Conservation (phyloP, 805 yeast species). For the Kluyveromyces dobzhanskii region DNA sequence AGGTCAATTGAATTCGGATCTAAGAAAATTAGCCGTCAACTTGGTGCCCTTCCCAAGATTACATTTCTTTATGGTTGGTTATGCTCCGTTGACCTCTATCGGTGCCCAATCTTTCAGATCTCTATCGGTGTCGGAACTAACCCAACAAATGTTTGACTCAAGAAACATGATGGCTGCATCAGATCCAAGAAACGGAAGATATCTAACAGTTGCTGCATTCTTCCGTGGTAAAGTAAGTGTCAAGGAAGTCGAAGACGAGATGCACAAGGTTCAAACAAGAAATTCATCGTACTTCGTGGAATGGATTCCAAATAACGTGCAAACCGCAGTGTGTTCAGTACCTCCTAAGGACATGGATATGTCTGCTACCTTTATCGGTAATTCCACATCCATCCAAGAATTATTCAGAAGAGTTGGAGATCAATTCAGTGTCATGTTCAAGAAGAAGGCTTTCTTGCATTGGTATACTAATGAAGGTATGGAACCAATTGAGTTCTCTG, state of each 20-base stretch:
- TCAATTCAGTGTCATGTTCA: constrained; percentile 87
- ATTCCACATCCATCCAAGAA: constrained; percentile 89
- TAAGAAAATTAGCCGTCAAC: constrained; percentile 89
- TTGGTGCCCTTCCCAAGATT: constrained; percentile 92
- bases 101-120: constrained; percentile 78
- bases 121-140: constrained; percentile 80
- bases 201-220: constrained; percentile 87
- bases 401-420: constrained; percentile 82
- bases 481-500: constrained; percentile 92
- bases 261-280: constrained; percentile 74
- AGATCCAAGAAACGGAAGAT: constrained; percentile 84
- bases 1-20: constrained; percentile 88
- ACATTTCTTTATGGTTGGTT: constrained; percentile 93
- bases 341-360: constrained; percentile 80
- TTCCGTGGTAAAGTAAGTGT: constrained; percentile 90
- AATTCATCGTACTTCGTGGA: constrained; percentile 81
- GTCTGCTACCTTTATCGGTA: constrained; percentile 90
- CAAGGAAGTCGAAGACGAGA: constrained; percentile 91
- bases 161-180: constrained; percentile 95
- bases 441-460: constrained; percentile 90
- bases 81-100: constrained; percentile 81
- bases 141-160: constrained; percentile 89
- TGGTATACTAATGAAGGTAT: constrained; percentile 95
- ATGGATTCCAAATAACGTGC: constrained; percentile 95
- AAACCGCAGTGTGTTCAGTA: constrained; percentile 86